Base-by-base conservation (phyloP, 305 asterid genomes). In the Fraxinus platypoda region DNA sequence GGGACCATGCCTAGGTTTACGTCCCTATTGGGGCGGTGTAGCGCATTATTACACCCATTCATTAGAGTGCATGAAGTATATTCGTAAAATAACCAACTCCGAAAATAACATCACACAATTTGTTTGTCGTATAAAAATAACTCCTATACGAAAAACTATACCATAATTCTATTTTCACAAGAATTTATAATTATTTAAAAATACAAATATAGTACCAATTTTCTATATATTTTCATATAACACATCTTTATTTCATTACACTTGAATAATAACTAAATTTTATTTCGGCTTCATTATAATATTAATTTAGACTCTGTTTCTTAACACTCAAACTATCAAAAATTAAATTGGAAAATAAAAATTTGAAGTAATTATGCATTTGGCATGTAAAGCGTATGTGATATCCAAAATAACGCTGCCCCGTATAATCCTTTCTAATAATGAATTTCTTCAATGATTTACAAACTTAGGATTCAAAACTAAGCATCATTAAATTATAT, bases 401-500 rank as follows among this genome's bases (percentile, higher is more conserved):
- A 73, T 78, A 38, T 31, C 38, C 46, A 43, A 76, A 70, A 62
- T 71, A 82, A 76, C 77, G 81, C 54, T 30, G 33, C 26, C 76
- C 76, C n/a, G 64, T 52, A 62, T 59, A 80, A 83, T 80, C 57
- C 80, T 59, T 34, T 30, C 33, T 77, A 83, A 83, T 77, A 74
- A 86, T 80, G 76, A 81, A 52, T 26, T 62, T 78, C 4, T 43
- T 37, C 38, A 25, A 66, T 66, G 35, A 66, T 11, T 3, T 66
- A 59, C 62, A 80, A 78, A 41, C 49, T 75, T 78, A 78, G 85
- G 84, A 86, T 86, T 83, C 64, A 52, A 83, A 83, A 54, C 74
- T 30, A 86, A 83, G 87, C 88, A 83, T 64, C 54, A 21, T 52
- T 78, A 62, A 77, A 83, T 83, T 70, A 83, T 82, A 70, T 25